Evolutionary conservation across 2,329 filamentous ascomycete species (phyloP).

Genomic region (Lachnellula cervina): DNA sequence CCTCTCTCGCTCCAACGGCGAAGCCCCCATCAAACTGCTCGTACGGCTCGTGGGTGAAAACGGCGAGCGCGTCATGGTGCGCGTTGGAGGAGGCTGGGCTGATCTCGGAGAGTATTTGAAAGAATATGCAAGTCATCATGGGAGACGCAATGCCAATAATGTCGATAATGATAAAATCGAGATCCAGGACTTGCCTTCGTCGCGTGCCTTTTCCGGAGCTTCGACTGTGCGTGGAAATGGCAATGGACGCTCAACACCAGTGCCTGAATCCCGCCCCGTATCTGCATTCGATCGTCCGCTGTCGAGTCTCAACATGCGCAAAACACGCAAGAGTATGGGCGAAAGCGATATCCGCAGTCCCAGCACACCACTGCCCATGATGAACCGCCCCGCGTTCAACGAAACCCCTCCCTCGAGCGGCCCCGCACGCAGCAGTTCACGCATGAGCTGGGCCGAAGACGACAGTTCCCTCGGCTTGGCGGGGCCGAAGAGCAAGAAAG

Average conservation of each 20-base stretch:
- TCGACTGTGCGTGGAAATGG: conserved; percentile 20
- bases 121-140: conserved; percentile 89
- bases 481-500: conserved; percentile 61
- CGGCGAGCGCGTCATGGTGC: conserved; percentile 93
- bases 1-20: conserved; percentile 74
- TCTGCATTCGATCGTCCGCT: conserved; percentile 23
- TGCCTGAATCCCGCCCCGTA: conserved; percentile 15
- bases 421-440: conserved; percentile 32
- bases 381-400: conserved; percentile 4
- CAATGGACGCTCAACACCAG: conserved; percentile 38
- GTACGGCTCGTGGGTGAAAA: conserved; percentile 87
- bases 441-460: conserved; percentile 54
- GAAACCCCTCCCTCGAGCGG: conserved; percentile 12
- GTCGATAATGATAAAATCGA: conserved; percentile 52
- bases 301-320: conserved; percentile 26
- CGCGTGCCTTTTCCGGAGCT: conserved; percentile 27
- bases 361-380: conserved; percentile 20
- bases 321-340: conserved; percentile 25
- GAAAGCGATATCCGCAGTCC: conserved; percentile 18
- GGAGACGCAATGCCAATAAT: conserved; percentile 54
- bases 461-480: conserved; percentile 61
- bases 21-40: conserved; percentile 89
- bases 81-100: conserved; percentile 96
- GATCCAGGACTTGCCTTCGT: conserved; percentile 46
- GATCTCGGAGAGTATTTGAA: conserved; percentile 92